A percentile compares a stretch with the other conserved stretches of the same genome.
phyloP scores from a whole-genome alignment of 768 basidiomycete species.

The Pluteus cervinus region DNA sequence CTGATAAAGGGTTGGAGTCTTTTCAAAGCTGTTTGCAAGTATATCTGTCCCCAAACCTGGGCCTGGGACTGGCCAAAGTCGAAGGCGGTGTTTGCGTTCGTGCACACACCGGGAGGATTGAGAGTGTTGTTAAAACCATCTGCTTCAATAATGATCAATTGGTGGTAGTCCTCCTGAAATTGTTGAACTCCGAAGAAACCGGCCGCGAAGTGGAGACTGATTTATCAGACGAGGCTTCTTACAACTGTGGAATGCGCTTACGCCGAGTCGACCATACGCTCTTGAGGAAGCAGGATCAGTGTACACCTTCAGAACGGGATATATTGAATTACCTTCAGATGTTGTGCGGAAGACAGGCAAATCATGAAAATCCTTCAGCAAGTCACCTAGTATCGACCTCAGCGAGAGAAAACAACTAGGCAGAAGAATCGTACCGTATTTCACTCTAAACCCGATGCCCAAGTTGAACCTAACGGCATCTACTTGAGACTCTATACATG shows the following conservation, averaged over 20 bases:
- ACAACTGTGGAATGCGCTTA: too few relatives aligned
- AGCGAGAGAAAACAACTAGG: conserved; percentile 37
- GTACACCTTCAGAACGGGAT: not conserved
- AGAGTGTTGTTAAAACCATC: conserved; percentile 34
- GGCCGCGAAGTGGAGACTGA: conserved; percentile 63
- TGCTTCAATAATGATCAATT: conserved; percentile 70
- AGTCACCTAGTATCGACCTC: not conserved
- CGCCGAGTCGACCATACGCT: conserved; percentile 64
- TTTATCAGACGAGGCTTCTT: too few relatives aligned
- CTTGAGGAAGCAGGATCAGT: conserved; percentile 24
- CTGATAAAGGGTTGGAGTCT: conserved; percentile 53
- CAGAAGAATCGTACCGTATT: conserved; percentile 83
- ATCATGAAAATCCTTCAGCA: conserved; percentile 27
- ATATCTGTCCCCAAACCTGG: conserved; percentile 61
- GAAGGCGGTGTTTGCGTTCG: conserved; percentile 36
- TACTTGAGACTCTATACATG: not conserved
- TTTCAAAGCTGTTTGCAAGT: conserved; percentile 58
- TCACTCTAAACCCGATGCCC: conserved; percentile 64
- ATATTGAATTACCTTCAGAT: conserved; percentile 48
- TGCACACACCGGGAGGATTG: conserved; percentile 9
- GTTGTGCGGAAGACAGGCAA: conserved; percentile 81
- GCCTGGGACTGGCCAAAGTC: conserved; percentile 28
- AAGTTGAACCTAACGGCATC: conserved; percentile 42
- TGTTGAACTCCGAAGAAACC: conserved; percentile 81
- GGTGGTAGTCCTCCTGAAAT: conserved; percentile 64